Conservation (phyloP, 1,139 yeast genomes). For the Arxiozyma telluris region DNA sequence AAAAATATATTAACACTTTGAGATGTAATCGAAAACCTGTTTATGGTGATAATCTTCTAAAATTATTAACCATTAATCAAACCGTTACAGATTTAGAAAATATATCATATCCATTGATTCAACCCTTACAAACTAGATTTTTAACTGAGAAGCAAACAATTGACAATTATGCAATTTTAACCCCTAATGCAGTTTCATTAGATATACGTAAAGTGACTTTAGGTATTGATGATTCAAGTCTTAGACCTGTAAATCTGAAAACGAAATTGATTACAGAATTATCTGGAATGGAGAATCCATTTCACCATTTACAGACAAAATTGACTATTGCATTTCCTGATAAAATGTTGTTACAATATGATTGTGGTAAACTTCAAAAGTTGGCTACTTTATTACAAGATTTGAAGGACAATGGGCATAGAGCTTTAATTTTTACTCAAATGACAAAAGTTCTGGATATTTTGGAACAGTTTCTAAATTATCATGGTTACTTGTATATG, state of each 20-base stretch:
- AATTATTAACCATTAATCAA: slow-evolving; percentile 21
- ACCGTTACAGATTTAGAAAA: background rate
- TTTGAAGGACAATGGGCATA: slow-evolving; percentile 75
- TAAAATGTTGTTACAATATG: slow-evolving; percentile 81
- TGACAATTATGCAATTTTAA: slow-evolving; percentile 74
- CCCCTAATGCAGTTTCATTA: slow-evolving; percentile 76
- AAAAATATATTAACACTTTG: slow-evolving; percentile 53
- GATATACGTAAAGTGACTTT: slow-evolving; percentile 54
- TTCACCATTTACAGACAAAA: slow-evolving; percentile 79
- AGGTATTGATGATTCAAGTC: slow-evolving; percentile 22
- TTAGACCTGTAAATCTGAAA: slow-evolving; percentile 21
- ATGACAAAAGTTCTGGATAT: slow-evolving; percentile 96
- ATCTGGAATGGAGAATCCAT: slow-evolving; percentile 47
- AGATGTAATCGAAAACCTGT: slow-evolving; percentile 52
- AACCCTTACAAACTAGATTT: slow-evolving; percentile 32
- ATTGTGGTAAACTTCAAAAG: slow-evolving; percentile 92
- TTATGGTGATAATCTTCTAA: slow-evolving; percentile 43
- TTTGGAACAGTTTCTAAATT: slow-evolving; percentile 83
- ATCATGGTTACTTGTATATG: slow-evolving; percentile 90
- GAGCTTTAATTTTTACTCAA: slow-evolving; percentile 93
- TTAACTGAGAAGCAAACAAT: slow-evolving; percentile 41
- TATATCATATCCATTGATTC: slow-evolving; percentile 20
- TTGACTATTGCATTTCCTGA: slow-evolving; percentile 94
- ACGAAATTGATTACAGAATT: slow-evolving; percentile 36
- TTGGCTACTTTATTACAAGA: slow-evolving; percentile 68